A percentile compares a stretch with the other conserved stretches of the same genome.
phyloP scores from a whole-genome alignment of 441 rosid species.

The Rhodomyrtus psidioides region DNA sequence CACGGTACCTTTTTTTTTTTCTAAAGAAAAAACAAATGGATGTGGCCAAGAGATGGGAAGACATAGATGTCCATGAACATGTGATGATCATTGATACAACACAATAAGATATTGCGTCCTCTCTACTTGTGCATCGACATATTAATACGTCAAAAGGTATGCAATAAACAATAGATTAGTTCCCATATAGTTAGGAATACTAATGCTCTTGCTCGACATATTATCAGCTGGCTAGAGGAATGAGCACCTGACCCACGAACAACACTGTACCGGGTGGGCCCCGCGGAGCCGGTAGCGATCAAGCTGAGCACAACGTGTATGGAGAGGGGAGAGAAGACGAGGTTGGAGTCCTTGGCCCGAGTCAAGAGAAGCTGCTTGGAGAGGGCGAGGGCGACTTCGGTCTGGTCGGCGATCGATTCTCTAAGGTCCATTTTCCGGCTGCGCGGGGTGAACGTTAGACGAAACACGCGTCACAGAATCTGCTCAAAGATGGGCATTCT shows the following conservation, averaged over 20 bases:
- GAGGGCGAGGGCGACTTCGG: slow-evolving; percentile 38
- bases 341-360: slow-evolving; percentile 37
- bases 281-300: slow-evolving; percentile 66
- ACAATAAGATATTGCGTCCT: neutral
- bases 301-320: slow-evolving; percentile 62
- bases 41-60: neutral
- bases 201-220: neutral
- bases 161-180: neutral
- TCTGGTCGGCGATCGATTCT: slow-evolving; percentile 42
- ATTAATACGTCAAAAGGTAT: neutral
- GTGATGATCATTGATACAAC: neutral
- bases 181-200: neutral
- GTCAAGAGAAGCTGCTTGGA: slow-evolving; percentile 30
- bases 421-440: slow-evolving; percentile 41
- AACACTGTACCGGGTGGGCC: slow-evolving; percentile 42
- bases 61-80: neutral
- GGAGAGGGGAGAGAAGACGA: slow-evolving; percentile 79
- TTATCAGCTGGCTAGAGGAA: slow-evolving; percentile 33
- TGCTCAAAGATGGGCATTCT: too few species aligned
- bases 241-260: slow-evolving; percentile 60
- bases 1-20: too few species aligned
- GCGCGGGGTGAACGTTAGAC: too few species aligned
- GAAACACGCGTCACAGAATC: neutral
- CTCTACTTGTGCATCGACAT: neutral
- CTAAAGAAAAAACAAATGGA: neutral